Evolutionary conservation across 805 yeast species (phyloP).

Genomic region (Kodamaea restingae): DNA sequence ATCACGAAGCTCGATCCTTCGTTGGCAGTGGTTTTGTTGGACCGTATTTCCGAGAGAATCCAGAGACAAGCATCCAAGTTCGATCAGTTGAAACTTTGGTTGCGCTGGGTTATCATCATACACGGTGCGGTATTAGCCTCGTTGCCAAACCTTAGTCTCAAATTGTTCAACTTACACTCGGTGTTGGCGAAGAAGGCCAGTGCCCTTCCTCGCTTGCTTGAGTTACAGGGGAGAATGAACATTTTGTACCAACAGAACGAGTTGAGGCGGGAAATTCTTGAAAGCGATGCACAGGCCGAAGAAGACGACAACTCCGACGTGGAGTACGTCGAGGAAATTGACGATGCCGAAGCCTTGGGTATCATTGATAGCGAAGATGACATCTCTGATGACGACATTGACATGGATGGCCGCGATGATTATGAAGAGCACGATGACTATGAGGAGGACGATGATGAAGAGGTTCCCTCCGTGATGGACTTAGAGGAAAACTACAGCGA

Average conservation of each 20-base stretch:
- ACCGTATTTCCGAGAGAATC: slow-evolving; percentile 49
- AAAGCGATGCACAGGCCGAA: slow-evolving; percentile 22
- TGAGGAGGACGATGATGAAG: slow-evolving; percentile 20
- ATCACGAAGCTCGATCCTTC: slow-evolving; percentile 46
- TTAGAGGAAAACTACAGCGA: slow-evolving; percentile 21
- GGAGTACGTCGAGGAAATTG: slow-evolving; percentile 70
- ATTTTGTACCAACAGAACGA: slow-evolving; percentile 44
- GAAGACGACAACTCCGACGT: slow-evolving; percentile 46
- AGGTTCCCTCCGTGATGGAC: slow-evolving; percentile 12
- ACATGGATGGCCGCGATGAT: slow-evolving; percentile 15
- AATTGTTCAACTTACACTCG: slow-evolving; percentile 44
- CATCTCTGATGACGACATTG: slow-evolving; percentile 8
- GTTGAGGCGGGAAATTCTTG: slow-evolving; percentile 37
- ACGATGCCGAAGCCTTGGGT: slow-evolving; percentile 39
- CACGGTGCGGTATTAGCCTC: slow-evolving; percentile 51
- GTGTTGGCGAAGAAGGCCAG: slow-evolving; percentile 46
- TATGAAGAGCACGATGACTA: slow-evolving; percentile 20
- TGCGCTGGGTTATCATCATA: slow-evolving; percentile 51
- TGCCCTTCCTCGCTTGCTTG: slow-evolving; percentile 47
- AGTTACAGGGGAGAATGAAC: slow-evolving; percentile 46
- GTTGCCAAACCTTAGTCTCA: slow-evolving; percentile 41
- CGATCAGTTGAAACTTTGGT: slow-evolving; percentile 50
- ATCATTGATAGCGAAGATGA: slow-evolving; percentile 15
- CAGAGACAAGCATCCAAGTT: slow-evolving; percentile 49
- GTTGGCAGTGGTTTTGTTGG: slow-evolving; percentile 47